Evolutionary conservation across 176 grass and related monocot species (phyloP).

Genomic region (Urochloa ruziziensis): DNA sequence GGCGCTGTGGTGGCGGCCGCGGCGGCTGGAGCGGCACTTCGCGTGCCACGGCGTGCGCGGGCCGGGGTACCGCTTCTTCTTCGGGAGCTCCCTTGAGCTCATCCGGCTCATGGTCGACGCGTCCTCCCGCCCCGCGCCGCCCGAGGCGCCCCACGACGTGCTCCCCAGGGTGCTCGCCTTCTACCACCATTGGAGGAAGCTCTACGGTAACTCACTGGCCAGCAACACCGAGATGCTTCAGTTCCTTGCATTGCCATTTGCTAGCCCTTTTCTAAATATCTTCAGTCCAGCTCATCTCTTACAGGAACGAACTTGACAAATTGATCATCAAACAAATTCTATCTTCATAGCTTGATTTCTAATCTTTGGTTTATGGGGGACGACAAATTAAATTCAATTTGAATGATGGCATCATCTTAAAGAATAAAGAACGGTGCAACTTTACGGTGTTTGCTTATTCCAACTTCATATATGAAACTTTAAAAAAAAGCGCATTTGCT

Average conservation of each 20-base stretch:
- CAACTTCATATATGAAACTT: neutral
- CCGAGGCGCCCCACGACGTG: constrained; percentile 62
- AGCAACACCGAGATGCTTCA: neutral
- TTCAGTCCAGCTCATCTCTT: neutral
- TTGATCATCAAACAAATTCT: neutral
- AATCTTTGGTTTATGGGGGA: neutral
- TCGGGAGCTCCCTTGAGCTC: constrained; percentile 82
- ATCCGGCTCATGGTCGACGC: constrained; percentile 70
- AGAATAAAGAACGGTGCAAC: neutral
- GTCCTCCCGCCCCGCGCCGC: constrained; percentile 53
- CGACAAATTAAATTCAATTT: neutral
- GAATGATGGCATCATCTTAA: neutral
- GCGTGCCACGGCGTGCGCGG: constrained; percentile 70
- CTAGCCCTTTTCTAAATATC: neutral
- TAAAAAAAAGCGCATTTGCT: neutral
- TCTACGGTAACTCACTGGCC: constrained; percentile 58
- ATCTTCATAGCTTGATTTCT: neutral
- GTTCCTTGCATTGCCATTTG: neutral
- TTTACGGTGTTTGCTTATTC: neutral
- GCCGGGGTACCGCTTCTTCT: constrained; percentile 82
- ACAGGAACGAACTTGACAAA: neutral
- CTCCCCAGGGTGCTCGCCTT: constrained; percentile 90
- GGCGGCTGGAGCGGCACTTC: constrained; percentile 69
- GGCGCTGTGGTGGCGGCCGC: constrained; percentile 81
- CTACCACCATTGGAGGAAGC: constrained; percentile 87